Conservation (phyloP, 306 rosid species). For the Leucaena leucocephala region DNA sequence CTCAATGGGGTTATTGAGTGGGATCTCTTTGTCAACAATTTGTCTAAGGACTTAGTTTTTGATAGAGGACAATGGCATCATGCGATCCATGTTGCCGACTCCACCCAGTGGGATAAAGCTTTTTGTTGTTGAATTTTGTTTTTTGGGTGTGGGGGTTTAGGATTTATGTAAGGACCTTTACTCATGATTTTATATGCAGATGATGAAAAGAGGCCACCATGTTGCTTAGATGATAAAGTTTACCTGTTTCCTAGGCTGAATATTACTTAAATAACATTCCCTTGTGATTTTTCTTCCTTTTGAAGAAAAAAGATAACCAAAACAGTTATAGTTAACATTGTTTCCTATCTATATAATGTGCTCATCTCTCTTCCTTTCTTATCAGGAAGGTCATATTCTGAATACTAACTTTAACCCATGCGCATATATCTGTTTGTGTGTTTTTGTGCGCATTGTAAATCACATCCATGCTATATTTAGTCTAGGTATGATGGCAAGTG, state of each 20-base stretch:
- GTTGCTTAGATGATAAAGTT: conserved; percentile 31
- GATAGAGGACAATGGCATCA: no score
- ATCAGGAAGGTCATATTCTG: not conserved
- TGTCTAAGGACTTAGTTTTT: no score
- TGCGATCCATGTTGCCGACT: no score
- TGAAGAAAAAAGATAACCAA: conserved; percentile 15
- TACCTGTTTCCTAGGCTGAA: not conserved
- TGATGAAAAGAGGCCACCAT: conserved; percentile 9
- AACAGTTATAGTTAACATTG: not conserved
- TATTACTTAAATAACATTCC: not conserved
- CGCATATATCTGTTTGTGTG: not conserved
- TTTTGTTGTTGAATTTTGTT: not conserved
- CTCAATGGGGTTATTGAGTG: no score
- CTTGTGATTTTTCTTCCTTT: not conserved
- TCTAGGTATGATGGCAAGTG: conserved; percentile 91
- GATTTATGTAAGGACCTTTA: not conserved
- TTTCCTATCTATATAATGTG: not conserved
- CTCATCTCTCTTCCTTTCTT: not conserved
- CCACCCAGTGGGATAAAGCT: no score
- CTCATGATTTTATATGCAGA: not conserved
- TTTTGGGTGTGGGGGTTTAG: not conserved
- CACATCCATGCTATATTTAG: conserved; percentile 39
- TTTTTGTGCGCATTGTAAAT: not conserved
- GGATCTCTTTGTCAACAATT: no score
- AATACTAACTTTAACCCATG: not conserved